Conservation (phyloP, 768 basidiomycete genomes). For the Tylopilus balloui region DNA sequence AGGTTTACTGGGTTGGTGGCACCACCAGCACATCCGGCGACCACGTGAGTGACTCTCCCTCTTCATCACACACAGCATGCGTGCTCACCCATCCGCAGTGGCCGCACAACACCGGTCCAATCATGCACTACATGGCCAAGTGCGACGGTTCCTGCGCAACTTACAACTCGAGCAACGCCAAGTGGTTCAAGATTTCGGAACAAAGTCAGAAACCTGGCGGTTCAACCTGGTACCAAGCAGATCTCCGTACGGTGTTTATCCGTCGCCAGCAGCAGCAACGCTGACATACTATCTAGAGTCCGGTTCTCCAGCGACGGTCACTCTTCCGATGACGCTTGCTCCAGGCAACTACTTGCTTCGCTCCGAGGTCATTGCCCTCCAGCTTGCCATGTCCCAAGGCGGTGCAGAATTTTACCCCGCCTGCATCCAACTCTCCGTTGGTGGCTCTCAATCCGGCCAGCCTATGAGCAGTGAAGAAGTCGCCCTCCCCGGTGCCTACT, state of each 20-base stretch:
- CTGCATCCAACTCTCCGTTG: constrained; percentile 26
- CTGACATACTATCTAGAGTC: constrained; percentile 25
- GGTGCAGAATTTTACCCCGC: constrained; percentile 45
- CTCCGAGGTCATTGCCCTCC: constrained; percentile 75
- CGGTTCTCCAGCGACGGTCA: constrained; percentile 37
- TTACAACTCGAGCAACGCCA: constrained; percentile 49
- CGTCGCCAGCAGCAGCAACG: not conserved
- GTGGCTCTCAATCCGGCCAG: constrained; percentile 26
- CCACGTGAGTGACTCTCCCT: constrained; percentile 16
- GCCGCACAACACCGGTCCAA: constrained; percentile 58
- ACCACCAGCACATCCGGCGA: constrained; percentile 33
- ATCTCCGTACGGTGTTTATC: constrained; percentile 37
- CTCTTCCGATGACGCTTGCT: constrained; percentile 47
- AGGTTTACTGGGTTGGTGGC: constrained; percentile 49
- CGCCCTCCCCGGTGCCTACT: constrained; percentile 67
- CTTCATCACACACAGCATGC: not conserved
- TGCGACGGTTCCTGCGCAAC: constrained; percentile 55
- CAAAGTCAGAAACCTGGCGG: constrained; percentile 37
- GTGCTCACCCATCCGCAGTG: constrained; percentile 28
- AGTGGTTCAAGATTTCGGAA: constrained; percentile 76
- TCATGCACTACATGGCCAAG: constrained; percentile 67
- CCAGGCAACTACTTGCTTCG: constrained; percentile 72
- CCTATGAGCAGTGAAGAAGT: constrained; percentile 38
- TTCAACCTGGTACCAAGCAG: constrained; percentile 45
- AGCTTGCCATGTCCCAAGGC: constrained; percentile 46